Conservation (phyloP, 208 protist genomes). For the Leishmania amazonensis region DNA sequence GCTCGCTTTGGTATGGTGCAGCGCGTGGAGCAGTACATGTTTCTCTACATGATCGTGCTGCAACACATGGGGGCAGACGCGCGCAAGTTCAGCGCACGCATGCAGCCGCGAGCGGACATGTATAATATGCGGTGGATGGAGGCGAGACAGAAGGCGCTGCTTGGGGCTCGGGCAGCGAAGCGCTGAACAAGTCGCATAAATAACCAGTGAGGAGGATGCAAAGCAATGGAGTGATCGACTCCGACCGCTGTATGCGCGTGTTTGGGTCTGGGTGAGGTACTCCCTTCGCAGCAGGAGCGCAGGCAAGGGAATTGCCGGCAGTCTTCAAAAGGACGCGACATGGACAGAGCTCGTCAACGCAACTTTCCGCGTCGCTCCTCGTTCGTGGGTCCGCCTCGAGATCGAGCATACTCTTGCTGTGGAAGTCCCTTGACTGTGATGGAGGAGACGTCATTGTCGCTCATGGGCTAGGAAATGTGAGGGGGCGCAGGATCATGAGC, state of each 20-base stretch:
- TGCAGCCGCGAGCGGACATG: slow-evolving; percentile 32
- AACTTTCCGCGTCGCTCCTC: background rate
- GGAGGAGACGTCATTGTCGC: background rate
- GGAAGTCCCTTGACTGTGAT: background rate
- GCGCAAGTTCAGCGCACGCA: slow-evolving; percentile 21
- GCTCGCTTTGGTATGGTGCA: slow-evolving; percentile 85
- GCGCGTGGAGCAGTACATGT: slow-evolving; percentile 85
- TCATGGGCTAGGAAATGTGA: background rate
- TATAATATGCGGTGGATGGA: slow-evolving; percentile 35
- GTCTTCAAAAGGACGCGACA: background rate
- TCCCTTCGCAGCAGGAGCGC: background rate
- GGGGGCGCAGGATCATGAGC: background rate
- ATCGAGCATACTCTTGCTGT: background rate
- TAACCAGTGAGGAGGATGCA: background rate
- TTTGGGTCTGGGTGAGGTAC: background rate
- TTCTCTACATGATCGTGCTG: slow-evolving; percentile 75
- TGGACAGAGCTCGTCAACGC: background rate
- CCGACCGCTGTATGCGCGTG: background rate
- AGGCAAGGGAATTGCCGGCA: background rate
- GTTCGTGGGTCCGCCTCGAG: background rate
- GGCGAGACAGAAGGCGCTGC: slow-evolving; percentile 19
- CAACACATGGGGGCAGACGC: slow-evolving; percentile 36
- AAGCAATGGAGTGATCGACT: background rate
- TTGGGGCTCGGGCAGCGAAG: slow-evolving; percentile 2
- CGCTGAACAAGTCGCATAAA: background rate